Base-by-base conservation (phyloP, 208 protist species). In the Balamuthia mandrillaris region DNA sequence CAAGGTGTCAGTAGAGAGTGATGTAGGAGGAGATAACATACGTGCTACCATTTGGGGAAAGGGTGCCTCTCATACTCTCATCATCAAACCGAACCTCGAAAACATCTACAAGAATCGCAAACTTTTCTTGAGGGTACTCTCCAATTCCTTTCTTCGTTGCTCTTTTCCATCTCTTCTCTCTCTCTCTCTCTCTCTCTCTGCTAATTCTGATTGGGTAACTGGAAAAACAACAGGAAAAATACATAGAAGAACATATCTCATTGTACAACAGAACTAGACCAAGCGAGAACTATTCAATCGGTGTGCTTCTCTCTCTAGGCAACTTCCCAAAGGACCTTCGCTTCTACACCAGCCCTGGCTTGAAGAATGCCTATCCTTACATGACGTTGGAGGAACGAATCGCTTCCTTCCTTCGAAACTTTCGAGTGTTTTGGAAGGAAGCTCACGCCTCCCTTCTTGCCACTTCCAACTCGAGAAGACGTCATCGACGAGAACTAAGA, bases 161-260 rank as follows among this genome's bases (percentile, higher is more conserved):
- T n/a, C n/a, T n/a, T n/a, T n/a, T n/a, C n/a, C n/a, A n/a, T n/a
- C n/a, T n/a, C n/a, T n/a, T n/a, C n/a, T n/a, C n/a, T n/a, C n/a
- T n/a, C n/a, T n/a, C n/a, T n/a, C n/a, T n/a, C n/a, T n/a, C n/a
- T n/a, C n/a, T n/a, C n/a, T n/a, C n/a, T n/a, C n/a, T n/a, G n/a
- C n/a, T n/a, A n/a, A n/a, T n/a, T n/a, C n/a, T n/a, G n/a, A n/a
- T n/a, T n/a, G 35, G 10, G 6, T 18, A 14, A 6, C 58, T 66
- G 58, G 42, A 6, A 31, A 10, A 18, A 6, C 51, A 47, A 16
- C 41, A 86, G 51, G 87, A 87, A 41, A 90, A 90, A 33, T 90
- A 87, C 52, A 47, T 90, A 4, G 87, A 90, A 60, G 87, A 90
- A 21, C 84, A 90, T 54, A 56, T 90, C 27, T 86, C 81, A 9